Evolutionary conservation across 805 yeast genomes (phyloP), one percentile per base, ranked within the genome.

Genomic region (Pichia nanzhaoensis): DNA sequence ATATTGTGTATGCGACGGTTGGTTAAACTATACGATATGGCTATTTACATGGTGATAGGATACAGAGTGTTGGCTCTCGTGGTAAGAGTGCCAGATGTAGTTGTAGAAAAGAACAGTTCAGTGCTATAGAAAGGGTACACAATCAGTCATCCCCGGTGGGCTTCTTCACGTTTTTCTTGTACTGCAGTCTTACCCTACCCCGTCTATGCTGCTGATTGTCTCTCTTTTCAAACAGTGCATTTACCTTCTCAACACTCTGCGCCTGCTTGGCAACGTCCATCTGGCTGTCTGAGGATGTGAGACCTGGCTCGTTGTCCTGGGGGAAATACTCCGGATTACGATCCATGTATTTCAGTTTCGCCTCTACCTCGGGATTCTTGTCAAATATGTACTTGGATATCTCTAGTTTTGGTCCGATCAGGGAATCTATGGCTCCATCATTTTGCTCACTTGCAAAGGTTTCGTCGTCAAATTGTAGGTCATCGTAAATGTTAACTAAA

Each of bases 401-500:
- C 21, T 53, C 46, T 34, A 53, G 42, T 16, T 53, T 51, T 12
- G 57, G 53, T 34, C 50, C 52, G 18, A 49, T 34, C 27, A 45
- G 33, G 14, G 49, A 33, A 21, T 44, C 51, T 3, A 45, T 44
- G 13, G 42, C 46, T 27, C 49, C 52, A 5, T 49, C 49, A 3
- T 18, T 20, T 7, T 27, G 19, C 6, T 33, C 46, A 16, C 36
- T 33, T 1, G 33, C 42, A 18, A 41, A 46, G 1, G 18, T 45
- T 4, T 28, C 42, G 14, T 57, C 56, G 8, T 53, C 48, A n/a
- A 57, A 46, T 14, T 63, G 57, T 30, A 63, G 38, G 18, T 54
- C 55, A 19, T 63, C 69, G 41, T 63, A 66, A 38, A 64, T 53
- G 37, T 65, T 67, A 19, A 65, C 51, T 38, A 60, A 62, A 8